phyloP scores from a whole-genome alignment of 495 filamentous ascomycete genomes.

The Penicillium turbatum region DNA sequence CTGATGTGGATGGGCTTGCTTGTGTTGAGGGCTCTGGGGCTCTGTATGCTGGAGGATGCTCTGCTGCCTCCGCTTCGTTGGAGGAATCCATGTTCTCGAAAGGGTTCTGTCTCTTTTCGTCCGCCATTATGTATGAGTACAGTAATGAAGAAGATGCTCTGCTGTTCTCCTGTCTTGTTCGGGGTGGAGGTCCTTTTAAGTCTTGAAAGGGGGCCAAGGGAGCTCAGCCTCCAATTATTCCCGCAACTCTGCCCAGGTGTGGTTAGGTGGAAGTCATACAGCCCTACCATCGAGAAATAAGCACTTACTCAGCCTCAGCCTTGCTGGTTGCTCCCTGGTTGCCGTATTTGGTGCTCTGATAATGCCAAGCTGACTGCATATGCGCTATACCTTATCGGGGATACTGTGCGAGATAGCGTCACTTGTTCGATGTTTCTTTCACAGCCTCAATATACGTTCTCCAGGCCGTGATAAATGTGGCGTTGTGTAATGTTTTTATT shows the following conservation, averaged over 20 bases:
- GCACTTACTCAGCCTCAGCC: neutral
- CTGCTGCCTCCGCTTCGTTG: neutral
- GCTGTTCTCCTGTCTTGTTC: neutral
- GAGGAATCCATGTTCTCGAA: neutral
- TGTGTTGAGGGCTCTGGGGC: neutral
- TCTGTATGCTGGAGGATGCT: constrained; percentile 5
- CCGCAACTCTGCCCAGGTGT: neutral
- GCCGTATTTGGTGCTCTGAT: neutral
- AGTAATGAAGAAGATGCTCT: neutral
- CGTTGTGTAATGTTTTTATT: neutral
- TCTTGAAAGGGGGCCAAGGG: neutral
- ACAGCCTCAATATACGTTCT: neutral
- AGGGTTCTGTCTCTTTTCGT: constrained; percentile 8
- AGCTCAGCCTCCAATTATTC: constrained; percentile 1
- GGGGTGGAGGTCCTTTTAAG: neutral
- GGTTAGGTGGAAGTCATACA: neutral
- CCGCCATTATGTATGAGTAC: neutral
- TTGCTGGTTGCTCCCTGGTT: neutral
- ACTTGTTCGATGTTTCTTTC: neutral
- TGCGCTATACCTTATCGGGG: constrained; percentile 2
- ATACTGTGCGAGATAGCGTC: constrained; percentile 4
- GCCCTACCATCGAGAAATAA: neutral
- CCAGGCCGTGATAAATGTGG: no score
- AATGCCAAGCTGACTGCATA: neutral
- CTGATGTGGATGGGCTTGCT: neutral